Conservation (phyloP, 768 basidiomycete genomes). For the Pulveroboletus sp. region DNA sequence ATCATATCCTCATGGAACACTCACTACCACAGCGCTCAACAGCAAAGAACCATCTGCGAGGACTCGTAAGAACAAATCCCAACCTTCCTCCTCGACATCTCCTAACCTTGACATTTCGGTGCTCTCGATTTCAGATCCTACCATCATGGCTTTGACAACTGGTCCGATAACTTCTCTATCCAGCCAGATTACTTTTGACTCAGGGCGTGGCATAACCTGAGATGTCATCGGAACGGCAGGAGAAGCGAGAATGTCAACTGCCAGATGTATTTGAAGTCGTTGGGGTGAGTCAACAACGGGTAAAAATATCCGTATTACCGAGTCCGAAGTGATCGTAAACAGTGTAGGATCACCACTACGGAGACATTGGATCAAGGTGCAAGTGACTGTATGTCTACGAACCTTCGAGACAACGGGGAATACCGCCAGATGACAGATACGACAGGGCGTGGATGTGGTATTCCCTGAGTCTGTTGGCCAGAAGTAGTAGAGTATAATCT, state of each 20-base stretch:
- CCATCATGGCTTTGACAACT: conserved; percentile 42
- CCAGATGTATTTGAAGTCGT: conserved; percentile 77
- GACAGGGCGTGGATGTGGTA: conserved; percentile 72
- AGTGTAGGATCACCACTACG: conserved; percentile 69
- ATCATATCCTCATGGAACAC: conserved; percentile 22
- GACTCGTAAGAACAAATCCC: conserved; percentile 76
- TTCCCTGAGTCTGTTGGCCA: conserved; percentile 59
- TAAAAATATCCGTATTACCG: conserved; percentile 77
- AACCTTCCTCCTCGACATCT: conserved; percentile 66
- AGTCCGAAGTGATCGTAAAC: conserved; percentile 80
- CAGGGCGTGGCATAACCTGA: conserved; percentile 20
- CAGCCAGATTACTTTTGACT: conserved; percentile 63
- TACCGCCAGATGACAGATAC: conserved; percentile 69
- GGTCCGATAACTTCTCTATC: conserved; percentile 56
- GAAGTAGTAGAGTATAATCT: conserved; percentile 70
- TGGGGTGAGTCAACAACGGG: conserved; percentile 85
- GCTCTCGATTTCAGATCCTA: conserved; percentile 18
- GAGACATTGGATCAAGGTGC: conserved; percentile 1
- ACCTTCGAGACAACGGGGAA: conserved; percentile 63
- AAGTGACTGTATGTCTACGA: conserved; percentile 25
- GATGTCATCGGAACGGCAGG: conserved; percentile 38
- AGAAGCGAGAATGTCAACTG: conserved; percentile 68
- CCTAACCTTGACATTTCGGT: conserved; percentile 39
- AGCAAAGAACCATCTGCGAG: conserved; percentile 69
- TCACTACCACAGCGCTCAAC: conserved; percentile 67